A percentile compares a stretch with the other conserved stretches of the same genome.
These are phyloP conservation scores for Diutina rugosa DNA, from an alignment of 1,139 yeast species.

Conservation along the genomic window DNA sequence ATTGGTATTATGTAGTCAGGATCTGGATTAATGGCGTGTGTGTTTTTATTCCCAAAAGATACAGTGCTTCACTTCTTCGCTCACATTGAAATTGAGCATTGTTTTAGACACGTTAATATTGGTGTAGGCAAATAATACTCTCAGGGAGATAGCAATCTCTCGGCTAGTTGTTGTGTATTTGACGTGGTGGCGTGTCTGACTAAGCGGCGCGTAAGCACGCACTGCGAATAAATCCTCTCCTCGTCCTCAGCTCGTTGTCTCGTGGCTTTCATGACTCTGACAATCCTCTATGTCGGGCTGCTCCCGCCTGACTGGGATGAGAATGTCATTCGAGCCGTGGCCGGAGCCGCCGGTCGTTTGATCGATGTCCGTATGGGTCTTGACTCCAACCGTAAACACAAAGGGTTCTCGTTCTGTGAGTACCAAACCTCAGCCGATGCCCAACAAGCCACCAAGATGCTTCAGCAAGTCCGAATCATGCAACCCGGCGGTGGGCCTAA, in stretches of 20 bases:
- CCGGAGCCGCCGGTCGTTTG: conserved; percentile 51
- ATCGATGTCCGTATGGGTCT: conserved; percentile 52
- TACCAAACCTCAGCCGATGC: conserved; percentile 42
- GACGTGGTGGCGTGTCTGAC: neutral
- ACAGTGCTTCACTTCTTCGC: too few species aligned
- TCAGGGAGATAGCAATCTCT: too few species aligned
- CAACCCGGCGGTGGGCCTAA: conserved; percentile 20
- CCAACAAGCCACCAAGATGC: conserved; percentile 26
- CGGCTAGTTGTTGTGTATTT: conserved; percentile 7
- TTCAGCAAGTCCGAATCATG: conserved; percentile 29
- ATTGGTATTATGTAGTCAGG: too few species aligned
- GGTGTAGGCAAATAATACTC: too few species aligned
- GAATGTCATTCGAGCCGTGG: conserved; percentile 39
- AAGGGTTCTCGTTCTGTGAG: conserved; percentile 55
- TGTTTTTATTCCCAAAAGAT: too few species aligned
- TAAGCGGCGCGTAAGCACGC: neutral
- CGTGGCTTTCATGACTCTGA: conserved; percentile 1
- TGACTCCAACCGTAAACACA: conserved; percentile 50
- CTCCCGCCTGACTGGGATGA: conserved; percentile 59
- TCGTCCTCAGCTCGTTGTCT: neutral
- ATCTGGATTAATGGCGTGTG: too few species aligned
- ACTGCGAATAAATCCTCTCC: neutral
- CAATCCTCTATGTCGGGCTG: conserved; percentile 35
- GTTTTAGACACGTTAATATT: too few species aligned
- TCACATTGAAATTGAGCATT: too few species aligned